Percentiles rank a stretch among this genome's conserved stretches.
These are phyloP conservation scores for Apophysomyces variabilis DNA, from an alignment of 371 early-diverging fungal species.

Conservation along the genomic window DNA sequence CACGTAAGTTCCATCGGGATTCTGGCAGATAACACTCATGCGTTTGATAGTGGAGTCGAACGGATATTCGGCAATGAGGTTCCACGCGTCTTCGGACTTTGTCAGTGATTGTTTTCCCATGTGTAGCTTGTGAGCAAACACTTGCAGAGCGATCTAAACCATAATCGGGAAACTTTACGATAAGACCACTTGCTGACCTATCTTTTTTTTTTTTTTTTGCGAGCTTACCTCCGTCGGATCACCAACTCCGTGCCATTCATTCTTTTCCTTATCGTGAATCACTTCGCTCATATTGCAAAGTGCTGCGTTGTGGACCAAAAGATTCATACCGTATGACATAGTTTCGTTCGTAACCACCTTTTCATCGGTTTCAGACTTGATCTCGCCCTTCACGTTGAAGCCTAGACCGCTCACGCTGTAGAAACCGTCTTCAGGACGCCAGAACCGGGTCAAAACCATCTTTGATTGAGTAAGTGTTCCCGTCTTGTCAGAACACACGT, in stretches of 20 bases:
- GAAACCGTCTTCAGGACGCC: slow-evolving; percentile 70
- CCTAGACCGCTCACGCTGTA: slow-evolving; percentile 68
- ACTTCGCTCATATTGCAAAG: slow-evolving; percentile 80
- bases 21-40: slow-evolving; percentile 84
- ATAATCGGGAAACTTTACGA: slow-evolving; percentile 14
- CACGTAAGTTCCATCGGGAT: slow-evolving; percentile 57
- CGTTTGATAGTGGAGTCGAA: slow-evolving; percentile 89
- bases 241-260: slow-evolving; percentile 77
- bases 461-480: slow-evolving; percentile 95
- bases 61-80: slow-evolving; percentile 78
- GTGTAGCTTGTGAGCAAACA: slow-evolving; percentile 75
- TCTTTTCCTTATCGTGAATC: slow-evolving; percentile 58
- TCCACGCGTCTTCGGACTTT: slow-evolving; percentile 50
- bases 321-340: slow-evolving; percentile 40
- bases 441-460: slow-evolving; percentile 80
- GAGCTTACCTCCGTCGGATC: slow-evolving; percentile 80
- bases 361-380: slow-evolving; percentile 26
- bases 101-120: slow-evolving; percentile 68
- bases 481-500: slow-evolving; percentile 96
- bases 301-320: slow-evolving; percentile 57
- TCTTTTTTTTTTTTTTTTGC: slow-evolving; percentile 24
- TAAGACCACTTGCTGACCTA: slow-evolving; percentile 8
- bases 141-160: slow-evolving; percentile 64
- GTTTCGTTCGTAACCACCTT: slow-evolving; percentile 29
- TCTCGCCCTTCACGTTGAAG: slow-evolving; percentile 43